Evolutionary conservation across 768 basidiomycete genomes (phyloP), one percentile per base, ranked within the genome.

Genomic region (Xanthoconium stramineum): DNA sequence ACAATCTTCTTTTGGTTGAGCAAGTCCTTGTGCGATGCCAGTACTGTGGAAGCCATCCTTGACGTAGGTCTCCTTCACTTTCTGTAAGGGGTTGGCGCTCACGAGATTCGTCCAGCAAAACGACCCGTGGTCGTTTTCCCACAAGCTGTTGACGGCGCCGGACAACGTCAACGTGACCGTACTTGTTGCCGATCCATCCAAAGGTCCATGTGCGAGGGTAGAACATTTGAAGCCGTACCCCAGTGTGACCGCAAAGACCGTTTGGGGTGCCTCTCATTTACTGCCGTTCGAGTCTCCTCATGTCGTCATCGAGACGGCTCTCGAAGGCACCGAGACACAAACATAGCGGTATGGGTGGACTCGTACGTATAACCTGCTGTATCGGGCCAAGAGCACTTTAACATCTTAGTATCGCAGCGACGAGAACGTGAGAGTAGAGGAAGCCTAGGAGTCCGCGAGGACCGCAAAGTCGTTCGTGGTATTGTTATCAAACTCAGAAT

Each of bases 71-170:
- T 10, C 17, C 3, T 13, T 5, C 52, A 3, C 5, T 17, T 15
- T n/a, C 12, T 12, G n/a, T 28, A 12, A 13, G 28, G 17, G n/a
- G 2, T 13, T 0, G 5, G 17, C 33, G 17, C 43, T 53, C 3
- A 59, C 38, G 17, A 13, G 5, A 5, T 17, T 24, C 5, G 14
- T 37, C 4, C n/a, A 69, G 66, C 57, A 68, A 61, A 67, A 66
- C 46, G 2, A 17, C 0, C 59, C 64, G 10, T 66, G 67, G 67
- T 61, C 64, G n/a, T 66, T 63, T 39, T 30, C 49, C 6, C 57
- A 58, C 49, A 46, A 36, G 3, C 35, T 65, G 0, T 43, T 10
- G 30, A 14, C 24, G 9, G 30, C 10, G 1, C 64, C 61, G 15
- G 47, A 55, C 14, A 58, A 61, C 14, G 52, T 63, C 36, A 48